These are phyloP conservation scores for Puccinellia tenuiflora DNA, from an alignment of 176 grass and related monocot species.

Conservation along the genomic window DNA sequence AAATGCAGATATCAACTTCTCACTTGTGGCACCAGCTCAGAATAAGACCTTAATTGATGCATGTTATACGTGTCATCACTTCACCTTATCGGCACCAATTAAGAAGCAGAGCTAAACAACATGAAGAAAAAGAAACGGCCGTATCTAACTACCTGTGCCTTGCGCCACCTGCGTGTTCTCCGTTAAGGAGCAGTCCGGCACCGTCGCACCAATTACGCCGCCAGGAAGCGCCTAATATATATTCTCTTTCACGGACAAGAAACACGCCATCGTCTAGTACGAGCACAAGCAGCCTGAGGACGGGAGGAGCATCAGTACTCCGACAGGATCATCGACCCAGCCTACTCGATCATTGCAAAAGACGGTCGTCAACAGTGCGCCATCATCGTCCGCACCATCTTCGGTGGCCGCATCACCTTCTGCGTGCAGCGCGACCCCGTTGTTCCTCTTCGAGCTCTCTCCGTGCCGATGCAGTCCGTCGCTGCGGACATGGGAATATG, in stretches of 20 bases:
- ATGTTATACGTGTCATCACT: background rate
- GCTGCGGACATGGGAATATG: conserved; percentile 32
- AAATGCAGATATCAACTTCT: background rate
- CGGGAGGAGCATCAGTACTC: background rate
- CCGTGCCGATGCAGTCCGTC: conserved; percentile 34
- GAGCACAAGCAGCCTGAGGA: background rate
- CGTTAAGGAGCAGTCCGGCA: background rate
- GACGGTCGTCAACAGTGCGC: background rate
- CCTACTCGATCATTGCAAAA: conserved; percentile 15
- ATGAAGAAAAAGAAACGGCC: conserved; percentile 28
- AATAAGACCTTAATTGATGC: background rate
- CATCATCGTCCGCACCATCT: conserved; percentile 54
- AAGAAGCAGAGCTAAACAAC: background rate
- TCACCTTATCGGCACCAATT: too few relatives aligned
- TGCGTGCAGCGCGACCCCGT: conserved; percentile 51
- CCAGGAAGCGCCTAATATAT: conserved; percentile 44
- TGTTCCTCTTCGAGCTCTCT: conserved; percentile 60
- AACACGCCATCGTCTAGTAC: background rate
- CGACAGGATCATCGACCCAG: conserved; percentile 55
- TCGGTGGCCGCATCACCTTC: conserved; percentile 48
- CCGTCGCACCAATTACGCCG: background rate
- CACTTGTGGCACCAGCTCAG: background rate
- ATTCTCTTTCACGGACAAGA: conserved; percentile 27
- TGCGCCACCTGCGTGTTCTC: conserved; percentile 22
- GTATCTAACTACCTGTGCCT: conserved; percentile 23